Base-by-base conservation (phyloP, 441 rosid species). In the Erodium moschatum region DNA sequence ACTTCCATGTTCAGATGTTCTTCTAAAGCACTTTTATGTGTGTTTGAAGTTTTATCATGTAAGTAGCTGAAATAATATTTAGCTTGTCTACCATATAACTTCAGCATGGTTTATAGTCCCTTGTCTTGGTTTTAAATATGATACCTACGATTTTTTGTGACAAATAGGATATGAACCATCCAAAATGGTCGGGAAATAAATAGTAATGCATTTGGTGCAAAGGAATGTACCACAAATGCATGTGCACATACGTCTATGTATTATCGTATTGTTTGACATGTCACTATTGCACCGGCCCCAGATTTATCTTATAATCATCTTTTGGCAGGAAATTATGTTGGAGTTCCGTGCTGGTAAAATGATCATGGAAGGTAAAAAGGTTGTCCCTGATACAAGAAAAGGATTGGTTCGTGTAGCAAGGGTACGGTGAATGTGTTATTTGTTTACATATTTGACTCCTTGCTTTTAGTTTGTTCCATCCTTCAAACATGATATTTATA, bases 311-410 rank as follows among this genome's bases (percentile, higher is more conserved):
- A 20, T 33, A 0, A n/a, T 4, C 8, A 12, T 21, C 60, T 61
- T 16, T 66, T 83, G 75, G 72, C 86, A 86, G 91, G 92, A 86
- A 74, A 76, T 72, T 42, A 75, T 93, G 90, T 69, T 93, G 73
- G 97, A 93, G 84, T 93, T 93, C 81, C 96, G 97, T 76, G 97
- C 97, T 69, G 98, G 98, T 72, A 93, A 91, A 83, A 91, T 93
- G 97, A 42, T 66, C 68, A 74, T 88, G 65, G 90, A 91, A 78
- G 93, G 95, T 35, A 88, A 81, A 67, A 85, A 79, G 74, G 98
- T 91, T 69, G 83, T 87, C 66, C 96, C 98, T 66, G 98, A 93
- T 83, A 3, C 82, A 6, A 91, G 96, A 6, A 93, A 88, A 79
- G 98, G 98, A 40, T 90, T 93, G 76, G 79, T 91, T 74, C 97